Conservation (phyloP, 495 filamentous ascomycete species). For the Podospora tetraspora region DNA sequence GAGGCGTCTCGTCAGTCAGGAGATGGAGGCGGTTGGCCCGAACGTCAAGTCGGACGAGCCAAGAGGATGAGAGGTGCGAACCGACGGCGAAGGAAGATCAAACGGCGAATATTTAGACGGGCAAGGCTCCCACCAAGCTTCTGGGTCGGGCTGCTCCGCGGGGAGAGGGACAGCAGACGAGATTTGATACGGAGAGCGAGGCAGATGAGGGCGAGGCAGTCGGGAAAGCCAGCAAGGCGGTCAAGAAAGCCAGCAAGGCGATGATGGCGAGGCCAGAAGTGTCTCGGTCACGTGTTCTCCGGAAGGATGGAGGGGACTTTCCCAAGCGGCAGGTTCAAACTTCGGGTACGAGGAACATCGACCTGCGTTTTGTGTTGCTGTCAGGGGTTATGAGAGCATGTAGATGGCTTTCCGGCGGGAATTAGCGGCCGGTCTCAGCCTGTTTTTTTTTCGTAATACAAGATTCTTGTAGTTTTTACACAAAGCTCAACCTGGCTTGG, state of each 20-base stretch:
- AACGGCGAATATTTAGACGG: background rate
- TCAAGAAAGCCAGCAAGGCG: background rate
- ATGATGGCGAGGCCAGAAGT: background rate
- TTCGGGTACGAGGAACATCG: background rate
- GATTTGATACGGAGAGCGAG: background rate
- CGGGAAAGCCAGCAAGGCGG: background rate
- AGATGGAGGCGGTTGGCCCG: background rate
- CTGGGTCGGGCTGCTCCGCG: background rate
- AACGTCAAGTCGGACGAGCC: background rate
- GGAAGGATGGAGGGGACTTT: background rate
- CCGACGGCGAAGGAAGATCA: background rate
- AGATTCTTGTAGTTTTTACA: background rate
- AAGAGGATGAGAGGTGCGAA: too few relatives aligned
- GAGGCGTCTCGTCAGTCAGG: background rate
- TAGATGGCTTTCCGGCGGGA: background rate
- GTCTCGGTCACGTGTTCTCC: background rate
- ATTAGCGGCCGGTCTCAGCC: background rate
- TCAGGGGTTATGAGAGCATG: background rate
- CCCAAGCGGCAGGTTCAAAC: background rate
- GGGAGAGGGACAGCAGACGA: background rate
- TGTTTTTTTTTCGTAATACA: background rate
- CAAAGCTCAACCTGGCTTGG: background rate
- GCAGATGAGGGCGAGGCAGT: background rate
- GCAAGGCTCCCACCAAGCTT: too few relatives aligned
- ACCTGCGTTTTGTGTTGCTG: background rate